Evolutionary conservation across 2,329 filamentous ascomycete genomes (phyloP), one percentile per base, ranked within the genome.

Genomic region (Colletotrichum tabaci): DNA sequence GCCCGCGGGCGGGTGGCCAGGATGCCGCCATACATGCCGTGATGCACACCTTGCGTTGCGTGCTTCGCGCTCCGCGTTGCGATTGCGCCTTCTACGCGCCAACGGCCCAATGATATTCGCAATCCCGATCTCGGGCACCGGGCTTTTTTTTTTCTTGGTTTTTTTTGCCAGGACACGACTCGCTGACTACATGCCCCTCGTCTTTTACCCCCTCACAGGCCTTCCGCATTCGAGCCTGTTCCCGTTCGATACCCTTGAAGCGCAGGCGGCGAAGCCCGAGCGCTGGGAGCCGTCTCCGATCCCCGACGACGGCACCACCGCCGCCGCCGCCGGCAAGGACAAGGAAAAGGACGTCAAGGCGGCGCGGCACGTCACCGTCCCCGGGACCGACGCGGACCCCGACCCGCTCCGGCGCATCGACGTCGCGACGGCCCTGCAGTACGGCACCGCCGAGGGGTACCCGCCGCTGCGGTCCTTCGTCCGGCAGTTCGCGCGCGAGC

Each of bases 211-310:
- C 5, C 13, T 26, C 40, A 9, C 74, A 95, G 94, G 94, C 72
- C 88, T 97, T 26, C 95, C 95, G 18, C 92, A 96, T 81, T 86
- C 92, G 49, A 88, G 88, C 69, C 94, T 94, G 83, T 98, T 98
- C 78, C 95, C 95, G 10, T 98, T 93, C 82, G 95, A 98, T 77
- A 96, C 94, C 0, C 90, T 98, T 74, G 94, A 97, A 82, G 94
- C 95, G 50, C 91, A 92, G 74, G 90, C 92, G 73, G 94, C 94
- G 42, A 88, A 89, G 73, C 91, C 94, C 9, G 86, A 92, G 74
- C 89, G 95, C 80, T 96, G 93, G 87, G 87, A 88, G 44, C 92
- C 92, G 1, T 91, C 91, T 13, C 88, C 90, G 47, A 93, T 73
- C 64, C 40, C 58, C 58, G 65, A 71, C 26, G 73, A 71, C 40